These are phyloP conservation scores for Serpula lacrymans DNA, from an alignment of 768 basidiomycete species.

Conservation along the genomic window DNA sequence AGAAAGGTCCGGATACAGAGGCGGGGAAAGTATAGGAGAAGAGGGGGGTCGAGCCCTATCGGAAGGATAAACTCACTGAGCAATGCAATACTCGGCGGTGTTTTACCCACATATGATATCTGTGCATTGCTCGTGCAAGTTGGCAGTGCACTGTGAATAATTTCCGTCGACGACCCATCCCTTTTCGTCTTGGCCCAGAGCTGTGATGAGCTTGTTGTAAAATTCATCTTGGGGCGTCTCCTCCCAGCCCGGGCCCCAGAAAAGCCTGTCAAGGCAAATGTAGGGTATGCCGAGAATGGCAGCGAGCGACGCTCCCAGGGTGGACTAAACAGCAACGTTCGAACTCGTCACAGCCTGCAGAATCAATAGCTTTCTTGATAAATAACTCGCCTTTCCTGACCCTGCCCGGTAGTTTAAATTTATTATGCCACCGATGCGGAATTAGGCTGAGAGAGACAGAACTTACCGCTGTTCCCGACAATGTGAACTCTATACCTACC, in stretches of 20 bases:
- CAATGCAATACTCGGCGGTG: not conserved
- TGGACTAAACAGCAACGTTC: conserved; percentile 35
- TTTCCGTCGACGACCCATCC: conserved; percentile 59
- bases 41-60: conserved; percentile 67
- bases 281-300: conserved; percentile 40
- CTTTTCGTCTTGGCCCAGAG: conserved; percentile 26
- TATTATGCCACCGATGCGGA: no score
- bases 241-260: conserved; percentile 51
- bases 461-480: conserved; percentile 52
- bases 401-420: conserved; percentile 20
- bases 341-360: not conserved
- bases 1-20: conserved; percentile 50
- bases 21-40: conserved; percentile 59
- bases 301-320: conserved; percentile 44
- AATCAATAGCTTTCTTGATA: not conserved
- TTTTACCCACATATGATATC: conserved; percentile 50
- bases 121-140: conserved; percentile 39
- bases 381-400: conserved; percentile 35
- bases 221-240: conserved; percentile 25
- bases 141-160: conserved; percentile 29
- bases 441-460: not conserved
- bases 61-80: not conserved
- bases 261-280: conserved; percentile 44
- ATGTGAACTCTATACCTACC: conserved; percentile 46
- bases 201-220: conserved; percentile 9